Evolutionary conservation across 1,284 basidiomycete species (phyloP), one percentile per base, ranked within the genome.

Genomic region (Heterobasidion irregulare): DNA sequence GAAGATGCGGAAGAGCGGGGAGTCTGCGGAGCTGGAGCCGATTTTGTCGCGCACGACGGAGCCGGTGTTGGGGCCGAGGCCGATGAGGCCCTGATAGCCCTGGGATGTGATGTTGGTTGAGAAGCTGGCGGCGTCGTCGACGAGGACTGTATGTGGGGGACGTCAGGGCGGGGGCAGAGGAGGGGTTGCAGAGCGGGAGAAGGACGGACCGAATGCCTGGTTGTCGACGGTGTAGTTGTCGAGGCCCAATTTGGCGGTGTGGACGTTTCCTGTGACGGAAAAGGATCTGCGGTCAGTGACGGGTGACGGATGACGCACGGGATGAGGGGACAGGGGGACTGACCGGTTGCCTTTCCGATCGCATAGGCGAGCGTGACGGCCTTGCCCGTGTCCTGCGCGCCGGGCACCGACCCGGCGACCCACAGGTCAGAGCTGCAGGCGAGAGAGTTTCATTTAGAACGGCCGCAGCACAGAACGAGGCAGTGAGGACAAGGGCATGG

Each of bases 1-100:
- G 65, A 88, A 88, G 58, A 88, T 83, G 16, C 76, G 76, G 67
- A 87, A 80, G 18, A 86, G 69, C 12, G 81, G 73, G 2, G 83
- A 72, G 59, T 79, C 75, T 12, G 59, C 49, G 12, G 62, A 47
- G 32, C 57, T 45, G 2, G 53, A 58, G 38, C 64, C 64, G 34
- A 72, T 52, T 3, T 55, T 47, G 0, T 56, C 47, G 52, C 64
- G 65, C 18, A 74, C 53, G 10, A 61, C 56, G 8, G 72, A 75
- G 7, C 63, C 65, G 33, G 62, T 58, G 55, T 68, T 68, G 8
- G 74, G 74, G 3, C 74, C 74, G 5, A 75, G 66, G 3, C 74
- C 74, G 16, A 75, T 64, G 54, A 75, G 65, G 4, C 74, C 73
- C 26, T 63, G 54, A 36, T 69, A 61, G 8, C 57, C 43, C n/a